Evolutionary conservation across 2,329 filamentous ascomycete genomes (phyloP), one percentile per base, ranked within the genome.

Genomic region (Lecanosticta acicola): DNA sequence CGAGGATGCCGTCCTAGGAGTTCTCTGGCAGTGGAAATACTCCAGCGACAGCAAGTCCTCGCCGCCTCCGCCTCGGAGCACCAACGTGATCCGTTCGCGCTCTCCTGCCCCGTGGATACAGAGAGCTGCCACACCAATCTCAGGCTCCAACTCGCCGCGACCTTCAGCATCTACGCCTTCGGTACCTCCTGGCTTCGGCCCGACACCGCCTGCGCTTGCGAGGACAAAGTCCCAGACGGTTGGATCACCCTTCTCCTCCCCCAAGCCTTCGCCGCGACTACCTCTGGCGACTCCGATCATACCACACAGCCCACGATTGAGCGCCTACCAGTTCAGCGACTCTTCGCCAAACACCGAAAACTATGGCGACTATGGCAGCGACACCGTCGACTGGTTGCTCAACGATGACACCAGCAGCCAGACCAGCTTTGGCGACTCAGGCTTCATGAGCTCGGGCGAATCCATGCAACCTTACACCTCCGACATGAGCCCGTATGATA

Each of bases 401-500:
- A 83, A 79, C 57, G 93, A 93, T 64, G 85, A 87, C 59, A 81
- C 80, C 43, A 85, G 84, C 59, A 90, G 84, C 57, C 79, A 89
- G 47, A 83, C 87, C 18, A 95, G 89, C 18, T 86, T 83, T 18
- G 80, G 78, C 8, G 75, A 84, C 13, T 88, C 83, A 55, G 81
- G 79, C 26, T 76, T 91, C 49, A 90, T 88, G 60, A 84, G 82
- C 35, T 84, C 84, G 11, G 85, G 90, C 18, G 89, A 96, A 65
- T 96, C 80, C 70, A 74, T 83, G 39, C 72, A 74, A 48, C 72
- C 76, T 11, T 77, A 79, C 63, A 85, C 85, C 61, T 80, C 81
- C 46, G 90, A 97, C 62, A 97, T 98, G 91, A 94, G 87, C 48
- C 91, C 93, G 0, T 95, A 96, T 68, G 93, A 98, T 64, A 97